Percentiles rank a stretch among this genome's conserved stretches.
phyloP scores from a whole-genome alignment of 2,329 filamentous ascomycete genomes.

The Tolypocladium tundrense region DNA sequence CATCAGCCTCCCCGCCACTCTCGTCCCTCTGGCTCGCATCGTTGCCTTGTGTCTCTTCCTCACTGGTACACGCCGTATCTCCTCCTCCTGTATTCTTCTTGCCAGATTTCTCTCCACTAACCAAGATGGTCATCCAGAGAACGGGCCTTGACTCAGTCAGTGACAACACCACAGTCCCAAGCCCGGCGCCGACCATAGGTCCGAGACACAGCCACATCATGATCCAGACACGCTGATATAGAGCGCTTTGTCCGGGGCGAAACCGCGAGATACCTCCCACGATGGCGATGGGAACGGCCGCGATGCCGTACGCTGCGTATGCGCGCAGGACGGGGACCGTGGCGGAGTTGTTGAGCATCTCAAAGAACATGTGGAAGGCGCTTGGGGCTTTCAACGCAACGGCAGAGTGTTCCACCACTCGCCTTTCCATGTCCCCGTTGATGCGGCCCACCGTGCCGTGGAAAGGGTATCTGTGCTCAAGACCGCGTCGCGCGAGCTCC shows the following conservation, averaged over 20 bases:
- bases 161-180: background rate
- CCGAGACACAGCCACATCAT: constrained; percentile 3
- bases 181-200: background rate
- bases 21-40: background rate
- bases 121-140: background rate
- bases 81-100: too few species aligned
- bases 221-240: constrained; percentile 2
- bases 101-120: too few species aligned
- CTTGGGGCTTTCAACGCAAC: background rate
- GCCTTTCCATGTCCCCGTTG: background rate
- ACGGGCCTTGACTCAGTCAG: constrained; percentile 1
- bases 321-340: background rate
- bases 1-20: background rate
- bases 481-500: background rate
- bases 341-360: background rate
- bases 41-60: background rate
- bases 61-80: background rate
- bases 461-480: background rate
- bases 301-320: background rate
- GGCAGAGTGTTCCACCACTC: background rate
- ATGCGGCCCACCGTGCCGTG: constrained; percentile 1
- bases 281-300: constrained; percentile 2
- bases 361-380: background rate
- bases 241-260: background rate
- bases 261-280: constrained; percentile 1